These are phyloP conservation scores for Irpex rosettiformis DNA, from an alignment of 1,284 basidiomycete genomes.

Conservation along the genomic window DNA sequence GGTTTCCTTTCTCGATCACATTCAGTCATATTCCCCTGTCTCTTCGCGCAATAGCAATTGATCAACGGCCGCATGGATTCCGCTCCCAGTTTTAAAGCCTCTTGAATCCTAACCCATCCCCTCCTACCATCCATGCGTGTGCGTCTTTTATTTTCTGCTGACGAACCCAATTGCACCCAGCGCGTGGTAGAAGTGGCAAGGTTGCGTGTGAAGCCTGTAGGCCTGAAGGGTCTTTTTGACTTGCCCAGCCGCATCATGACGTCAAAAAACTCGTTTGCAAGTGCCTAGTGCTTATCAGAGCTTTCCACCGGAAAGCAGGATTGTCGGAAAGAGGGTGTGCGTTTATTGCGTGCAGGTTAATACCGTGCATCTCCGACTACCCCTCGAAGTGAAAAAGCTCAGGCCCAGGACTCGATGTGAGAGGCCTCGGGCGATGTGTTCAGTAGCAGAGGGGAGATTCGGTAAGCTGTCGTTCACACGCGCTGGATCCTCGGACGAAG, in stretches of 20 bases:
- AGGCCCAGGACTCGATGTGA: too few species aligned
- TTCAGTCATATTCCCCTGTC: background rate
- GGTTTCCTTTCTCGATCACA: background rate
- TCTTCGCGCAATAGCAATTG: slow-evolving; percentile 2
- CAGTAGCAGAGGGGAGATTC: too few species aligned
- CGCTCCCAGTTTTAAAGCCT: background rate
- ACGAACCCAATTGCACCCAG: background rate
- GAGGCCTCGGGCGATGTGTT: too few species aligned
- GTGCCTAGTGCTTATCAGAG: too few species aligned
- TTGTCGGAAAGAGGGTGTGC: background rate
- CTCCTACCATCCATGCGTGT: background rate
- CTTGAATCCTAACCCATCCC: background rate
- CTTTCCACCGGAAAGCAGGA: background rate
- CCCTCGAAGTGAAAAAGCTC: background rate
- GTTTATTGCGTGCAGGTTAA: background rate
- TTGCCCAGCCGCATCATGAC: background rate
- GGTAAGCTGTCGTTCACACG: too few species aligned
- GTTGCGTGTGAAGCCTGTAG: background rate
- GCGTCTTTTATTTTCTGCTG: background rate
- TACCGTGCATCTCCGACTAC: background rate
- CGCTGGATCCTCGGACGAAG: too few species aligned
- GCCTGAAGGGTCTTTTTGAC: background rate
- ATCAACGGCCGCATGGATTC: slow-evolving; percentile 10
- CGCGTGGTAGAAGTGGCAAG: background rate
- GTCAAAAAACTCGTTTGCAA: too few species aligned